Base-by-base conservation (phyloP, 345 rosid genomes). In the Bretschneidera sinensis region DNA sequence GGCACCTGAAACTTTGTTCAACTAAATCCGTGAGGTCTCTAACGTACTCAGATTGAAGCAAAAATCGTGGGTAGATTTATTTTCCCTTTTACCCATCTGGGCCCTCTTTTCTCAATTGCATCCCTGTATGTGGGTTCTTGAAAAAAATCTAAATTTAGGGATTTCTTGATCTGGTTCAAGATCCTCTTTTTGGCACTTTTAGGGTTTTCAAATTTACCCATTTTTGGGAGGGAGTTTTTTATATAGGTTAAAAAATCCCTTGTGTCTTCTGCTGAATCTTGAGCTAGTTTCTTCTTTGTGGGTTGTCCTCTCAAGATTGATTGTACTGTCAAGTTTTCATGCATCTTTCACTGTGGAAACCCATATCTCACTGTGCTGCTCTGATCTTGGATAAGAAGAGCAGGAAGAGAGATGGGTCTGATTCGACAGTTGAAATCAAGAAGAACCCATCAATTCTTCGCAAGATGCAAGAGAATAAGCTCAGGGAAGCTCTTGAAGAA, bases 291-390 rank as follows among this genome's bases (percentile, higher is more conserved):
- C 43, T 65, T 60, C 49, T 57, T 39, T 39, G 65, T n/a, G 68
- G 70, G 65, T 33, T 57, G 39, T 74, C 33, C 54, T 65, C 23
- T 56, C 47, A 51, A 14, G 63, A 35, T 71, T 61, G 61, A 21
- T 68, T 55, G n/a, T 47, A 48, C 25, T 60, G 51, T 48, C 57
- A 58, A 53, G 76, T 5, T 50, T 51, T 0, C 59, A 95, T 95
- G 99, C 97, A 88, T 86, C 83, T 92, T 74, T 95, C 95, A 72
- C 77, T 89, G 69, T 95, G 99, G 99, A 95, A 95, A 74, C 97
- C 99, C 56, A 83, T 95, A 71, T 85, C 96, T 61, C 95, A 88
- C 79, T 88, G 99, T 75, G 96, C 96, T 76, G 92, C 99, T 71
- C 81, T 91, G 10, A 72, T 88, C 60, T 73, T 94, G 33, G 95